Evolutionary conservation across 139 green algal species (phyloP), one percentile per base, ranked within the genome.

Genomic region (Auxenochlorella protothecoides): DNA sequence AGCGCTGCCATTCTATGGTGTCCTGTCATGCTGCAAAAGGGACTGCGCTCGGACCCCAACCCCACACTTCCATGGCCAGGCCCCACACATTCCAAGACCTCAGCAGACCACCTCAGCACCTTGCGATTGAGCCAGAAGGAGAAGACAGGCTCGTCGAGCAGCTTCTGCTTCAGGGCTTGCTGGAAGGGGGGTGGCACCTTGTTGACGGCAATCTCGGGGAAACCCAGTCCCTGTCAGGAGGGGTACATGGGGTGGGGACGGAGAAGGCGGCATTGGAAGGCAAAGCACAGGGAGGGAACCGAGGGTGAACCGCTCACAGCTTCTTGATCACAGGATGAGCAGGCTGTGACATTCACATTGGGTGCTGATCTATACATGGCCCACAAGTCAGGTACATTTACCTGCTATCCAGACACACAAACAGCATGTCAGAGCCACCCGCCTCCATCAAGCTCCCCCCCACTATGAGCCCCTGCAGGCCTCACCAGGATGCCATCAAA

Each of bases 401-500:
- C 10, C 59, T 63, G 11, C 59, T 12, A 2, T 12, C 59, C 59
- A 63, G 59, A 63, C 9, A 12, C 9, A 63, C 10, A 15, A 63
- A 63, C 59, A 63, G 9, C 9, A 63, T 63, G 11, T 10, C 59
- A 63, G 9, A 12, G 59, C 10, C 10, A 12, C 9, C 59, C 59
- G 27, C 27, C 27, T 44, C 27, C 0, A 44, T 44, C 27, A 44
- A 1, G 27, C 27, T 44, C 0, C 0, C 27, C 27, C 27, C 27
- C 0, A 44, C 27, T 44, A 44, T 44, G 27, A 44, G 27, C 27
- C 27, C 27, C 27, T 44, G 27, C 27, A 44, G 27, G 27, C 27
- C 27, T 44, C 59, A 76, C 72, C 78, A 99, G 77, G 76, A 99
- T 98, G 68, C 95, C 95, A 72, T 99, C 95, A 78, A 99, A 99